phyloP scores from a whole-genome alignment of 1,284 basidiomycete species.

The Microbotryum silenes-acaulis region DNA sequence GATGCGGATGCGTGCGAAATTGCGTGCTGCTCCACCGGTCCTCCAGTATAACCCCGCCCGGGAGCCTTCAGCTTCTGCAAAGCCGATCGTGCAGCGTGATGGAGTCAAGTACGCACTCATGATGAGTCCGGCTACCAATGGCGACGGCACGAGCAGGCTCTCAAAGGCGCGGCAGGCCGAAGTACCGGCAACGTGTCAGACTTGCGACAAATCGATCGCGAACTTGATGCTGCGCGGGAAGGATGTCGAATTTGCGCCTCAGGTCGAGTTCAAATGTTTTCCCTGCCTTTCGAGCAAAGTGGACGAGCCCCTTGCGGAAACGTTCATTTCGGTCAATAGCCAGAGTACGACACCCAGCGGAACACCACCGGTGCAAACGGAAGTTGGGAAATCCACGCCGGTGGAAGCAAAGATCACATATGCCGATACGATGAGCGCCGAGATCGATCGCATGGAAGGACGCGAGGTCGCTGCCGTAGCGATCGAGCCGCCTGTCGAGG shows the following conservation, averaged over 20 bases:
- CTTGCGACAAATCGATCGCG: slow-evolving; percentile 1
- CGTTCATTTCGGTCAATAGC: background rate
- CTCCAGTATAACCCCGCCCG: slow-evolving; percentile 19
- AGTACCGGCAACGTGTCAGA: slow-evolving; percentile 8
- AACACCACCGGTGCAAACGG: background rate
- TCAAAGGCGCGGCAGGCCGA: background rate
- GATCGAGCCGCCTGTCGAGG: slow-evolving; percentile 9
- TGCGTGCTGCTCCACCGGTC: slow-evolving; percentile 1
- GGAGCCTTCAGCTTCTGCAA: slow-evolving; percentile 8
- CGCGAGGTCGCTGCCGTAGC: background rate
- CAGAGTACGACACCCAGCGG: background rate
- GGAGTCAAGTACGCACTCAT: slow-evolving; percentile 9
- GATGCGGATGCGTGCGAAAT: no score
- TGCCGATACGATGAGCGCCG: slow-evolving; percentile 11
- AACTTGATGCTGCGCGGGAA: slow-evolving; percentile 12
- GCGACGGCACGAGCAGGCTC: no score
- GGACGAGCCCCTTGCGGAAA: background rate
- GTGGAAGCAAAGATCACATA: slow-evolving; percentile 3
- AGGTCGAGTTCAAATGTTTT: slow-evolving; percentile 12
- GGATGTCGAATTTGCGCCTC: slow-evolving; percentile 12
- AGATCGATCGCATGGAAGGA: slow-evolving; percentile 10
- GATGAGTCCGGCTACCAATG: no score
- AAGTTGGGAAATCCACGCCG: background rate
- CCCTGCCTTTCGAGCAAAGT: slow-evolving; percentile 4
- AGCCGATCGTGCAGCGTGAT: slow-evolving; percentile 7